Conservation (phyloP, 2,329 filamentous ascomycete species). For the Corinectria fuckeliana region DNA sequence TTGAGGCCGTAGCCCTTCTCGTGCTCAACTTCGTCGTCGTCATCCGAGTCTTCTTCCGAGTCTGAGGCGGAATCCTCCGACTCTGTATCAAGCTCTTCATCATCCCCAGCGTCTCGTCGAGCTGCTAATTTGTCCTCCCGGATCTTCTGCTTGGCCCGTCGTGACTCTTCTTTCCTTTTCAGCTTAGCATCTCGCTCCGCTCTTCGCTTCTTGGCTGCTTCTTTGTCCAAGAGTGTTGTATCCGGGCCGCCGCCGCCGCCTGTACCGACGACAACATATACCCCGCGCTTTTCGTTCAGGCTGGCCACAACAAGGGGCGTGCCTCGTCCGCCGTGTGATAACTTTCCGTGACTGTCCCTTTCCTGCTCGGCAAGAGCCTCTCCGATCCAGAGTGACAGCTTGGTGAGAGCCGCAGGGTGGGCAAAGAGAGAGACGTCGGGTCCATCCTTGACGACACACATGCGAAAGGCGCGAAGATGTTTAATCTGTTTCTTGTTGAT, state of each 20-base stretch:
- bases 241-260: conserved; percentile 84
- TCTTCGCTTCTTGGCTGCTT: conserved; percentile 67
- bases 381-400: conserved; percentile 91
- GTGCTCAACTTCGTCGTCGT: conserved; percentile 58
- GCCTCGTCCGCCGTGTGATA: conserved; percentile 72
- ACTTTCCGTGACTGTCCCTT: conserved; percentile 73
- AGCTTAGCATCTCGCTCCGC: conserved; percentile 69
- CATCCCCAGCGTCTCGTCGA: conserved; percentile 54
- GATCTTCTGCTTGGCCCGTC: conserved; percentile 62
- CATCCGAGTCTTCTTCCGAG: conserved; percentile 57
- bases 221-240: conserved; percentile 71
- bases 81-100: conserved; percentile 55
- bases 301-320: conserved; percentile 90
- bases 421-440: conserved; percentile 91
- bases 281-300: conserved; percentile 82
- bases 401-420: conserved; percentile 90
- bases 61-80: conserved; percentile 50
- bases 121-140: conserved; percentile 68
- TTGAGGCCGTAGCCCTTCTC: conserved; percentile 79
- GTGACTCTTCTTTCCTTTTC: conserved; percentile 65
- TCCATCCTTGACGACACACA: conserved; percentile 95
- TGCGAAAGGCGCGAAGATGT: conserved; percentile 88
- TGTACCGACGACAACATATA: conserved; percentile 93
- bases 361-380: conserved; percentile 93
- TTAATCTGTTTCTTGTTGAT: conserved; percentile 95